Evolutionary conservation across 768 basidiomycete species (phyloP), one percentile per base, ranked within the genome.

Genomic region (Pisolithus tinctorius): DNA sequence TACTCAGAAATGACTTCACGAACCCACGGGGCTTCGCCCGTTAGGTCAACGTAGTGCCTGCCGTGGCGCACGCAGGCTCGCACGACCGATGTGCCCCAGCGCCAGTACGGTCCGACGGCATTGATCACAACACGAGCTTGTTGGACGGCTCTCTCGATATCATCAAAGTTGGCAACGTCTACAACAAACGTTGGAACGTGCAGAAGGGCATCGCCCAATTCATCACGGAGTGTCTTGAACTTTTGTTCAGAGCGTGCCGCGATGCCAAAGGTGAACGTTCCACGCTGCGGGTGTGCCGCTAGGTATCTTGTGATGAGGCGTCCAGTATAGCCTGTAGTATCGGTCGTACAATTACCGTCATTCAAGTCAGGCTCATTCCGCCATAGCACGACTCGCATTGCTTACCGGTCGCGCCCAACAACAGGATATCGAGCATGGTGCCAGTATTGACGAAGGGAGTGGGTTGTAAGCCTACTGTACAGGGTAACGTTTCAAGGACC

Each of bases 11-110:
- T 80, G 46, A 90, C 83, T 13, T 80, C 69, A 54, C 69, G 70
- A 43, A 86, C 76, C 81, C 84, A 93, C 3, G 72, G 69, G 0
- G 76, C 68, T 64, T 94, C 92, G 7, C 87, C 86, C 2, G 86
- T 81, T 31, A 93, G 71, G 66, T 97, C 94, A 26, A 92, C 82
- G 63, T 95, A 95, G 66, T 94, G 90, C 6, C 80, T 77, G 5
- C 87, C 84, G 52, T 85, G 71, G 34, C 70, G 71, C 4, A 84
- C 86, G 55, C 93, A 95, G 4, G 86, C 84, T 51, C 79, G 88
- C 17, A 91, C 86, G 11, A 93, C 83, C 8, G 80, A 75, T n/a
- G 81, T 81, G 3, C 89, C 86, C 69, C 76, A 87, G 6, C 63
- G 62, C 77, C 80, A 83, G 62, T 77, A 93, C 2, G 89, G 88